Evolutionary conservation across 768 basidiomycete genomes (phyloP), one percentile per base, ranked within the genome.

Genomic region (Calocera cornea): DNA sequence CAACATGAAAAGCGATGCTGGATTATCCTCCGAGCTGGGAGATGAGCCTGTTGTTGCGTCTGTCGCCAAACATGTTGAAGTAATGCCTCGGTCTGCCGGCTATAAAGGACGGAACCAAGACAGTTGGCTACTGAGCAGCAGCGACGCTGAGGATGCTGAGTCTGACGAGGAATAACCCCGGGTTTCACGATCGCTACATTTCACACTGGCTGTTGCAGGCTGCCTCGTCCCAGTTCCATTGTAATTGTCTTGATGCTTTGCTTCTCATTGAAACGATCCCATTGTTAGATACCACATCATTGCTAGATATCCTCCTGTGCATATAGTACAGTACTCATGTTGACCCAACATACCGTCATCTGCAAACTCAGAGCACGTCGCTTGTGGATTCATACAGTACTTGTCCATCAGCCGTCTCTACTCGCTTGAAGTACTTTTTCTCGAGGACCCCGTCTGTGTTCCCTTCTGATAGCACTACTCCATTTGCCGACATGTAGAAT

Each of bases 391-490:
- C 54, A 31, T 60, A 33, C 22, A 60, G 22, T 10, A 33, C 31
- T 66, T 44, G 34, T 22, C 66, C 69, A 41, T 71, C 40, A 65
- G 72, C 72, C 27, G 68, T 80, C 70, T 88, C 87, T 1, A 92
- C 92, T 17, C 83, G 81, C 19, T 77, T 70, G 77, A 97, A 98
- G 73, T 84, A 89, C 29, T 83, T 77, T 2, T 84, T 81, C 0
- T 77, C 72, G 14, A 95, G 73, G 66, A 84, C 79, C 0, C 93
- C 92, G 1, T 74, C 72, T 44, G 79, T 80, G 68, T 92, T 80
- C 0, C 95, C 95, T 64, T 85, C 86, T 0, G 91, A 92, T 0
- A 98, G 82, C 12, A 97, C 82, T 22, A 97, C 95, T 1, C 91
- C 92, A 70, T 98, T 97, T 1, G 84, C 79, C 1, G 92, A 95